phyloP scores from a whole-genome alignment of 805 yeast species.

The Candida ascalaphidarum region DNA sequence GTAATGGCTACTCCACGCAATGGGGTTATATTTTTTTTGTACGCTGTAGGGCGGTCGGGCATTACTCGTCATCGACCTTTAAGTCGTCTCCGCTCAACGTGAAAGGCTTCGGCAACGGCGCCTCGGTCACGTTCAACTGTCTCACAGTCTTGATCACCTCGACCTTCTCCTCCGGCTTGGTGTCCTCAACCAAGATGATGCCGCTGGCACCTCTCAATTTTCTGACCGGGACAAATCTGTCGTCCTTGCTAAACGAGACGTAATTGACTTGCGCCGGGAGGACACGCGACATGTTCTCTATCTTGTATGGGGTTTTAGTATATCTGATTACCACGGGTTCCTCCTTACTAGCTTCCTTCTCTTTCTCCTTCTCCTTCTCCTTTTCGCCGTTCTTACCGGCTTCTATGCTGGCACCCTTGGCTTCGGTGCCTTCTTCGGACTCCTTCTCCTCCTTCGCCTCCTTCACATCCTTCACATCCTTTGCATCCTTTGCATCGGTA shows the following conservation, averaged over 20 bases:
- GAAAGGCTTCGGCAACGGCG: slow-evolving; percentile 67
- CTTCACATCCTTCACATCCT: slow-evolving; percentile 5
- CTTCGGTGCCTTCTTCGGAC: slow-evolving; percentile 9
- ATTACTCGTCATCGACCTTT: slow-evolving; percentile 32
- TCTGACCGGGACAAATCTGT: slow-evolving; percentile 76
- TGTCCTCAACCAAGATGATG: slow-evolving; percentile 63
- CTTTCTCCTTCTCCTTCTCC: slow-evolving; percentile 15
- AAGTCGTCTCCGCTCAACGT: slow-evolving; percentile 49
- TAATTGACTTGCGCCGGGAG: slow-evolving; percentile 82
- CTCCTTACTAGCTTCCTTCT: slow-evolving; percentile 11
- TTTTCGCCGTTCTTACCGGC: slow-evolving; percentile 6
- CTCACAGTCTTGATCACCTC: slow-evolving; percentile 77
- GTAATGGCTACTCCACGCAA: too few species aligned
- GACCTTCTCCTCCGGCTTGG: slow-evolving; percentile 48
- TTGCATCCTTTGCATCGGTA: slow-evolving; percentile 20
- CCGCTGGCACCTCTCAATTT: slow-evolving; percentile 64
- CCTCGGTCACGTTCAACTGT: slow-evolving; percentile 65
- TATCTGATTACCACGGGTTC: slow-evolving; percentile 41
- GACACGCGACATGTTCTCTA: slow-evolving; percentile 79
- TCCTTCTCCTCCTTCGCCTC: slow-evolving; percentile 10
- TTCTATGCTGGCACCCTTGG: slow-evolving; percentile 4
- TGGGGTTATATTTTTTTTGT: too few species aligned
- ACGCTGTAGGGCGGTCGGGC: too few species aligned
- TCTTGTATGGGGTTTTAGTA: slow-evolving; percentile 56
- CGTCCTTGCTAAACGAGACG: slow-evolving; percentile 67